Percentiles rank a stretch among this genome's conserved stretches.
Conservation (phyloP, 257 asterid species). For the Anisodus acutangulus region DNA sequence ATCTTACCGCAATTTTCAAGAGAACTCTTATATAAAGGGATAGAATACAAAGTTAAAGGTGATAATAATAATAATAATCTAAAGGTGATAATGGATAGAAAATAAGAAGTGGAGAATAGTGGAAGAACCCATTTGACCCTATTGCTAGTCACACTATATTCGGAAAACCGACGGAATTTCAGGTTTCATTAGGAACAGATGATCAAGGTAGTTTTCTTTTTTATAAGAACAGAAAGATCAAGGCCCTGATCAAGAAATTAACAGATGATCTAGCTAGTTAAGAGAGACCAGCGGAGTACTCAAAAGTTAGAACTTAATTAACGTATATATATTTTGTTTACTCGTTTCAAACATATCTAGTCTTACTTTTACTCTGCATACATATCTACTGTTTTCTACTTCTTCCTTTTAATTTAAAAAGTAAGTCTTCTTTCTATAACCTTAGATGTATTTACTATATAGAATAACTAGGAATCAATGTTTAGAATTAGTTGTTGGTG, state of each 20-base stretch:
- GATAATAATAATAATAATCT: neutral
- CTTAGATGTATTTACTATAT: neutral
- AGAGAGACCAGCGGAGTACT: neutral
- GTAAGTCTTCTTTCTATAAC: neutral
- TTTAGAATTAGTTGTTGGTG: slow-evolving; percentile 5
- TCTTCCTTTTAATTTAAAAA: neutral
- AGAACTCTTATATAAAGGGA: neutral
- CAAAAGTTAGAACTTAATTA: neutral
- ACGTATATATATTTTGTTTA: neutral
- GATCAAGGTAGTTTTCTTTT: neutral
- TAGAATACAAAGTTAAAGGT: neutral
- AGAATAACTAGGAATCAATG: neutral
- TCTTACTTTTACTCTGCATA: neutral
- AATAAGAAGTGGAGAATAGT: neutral
- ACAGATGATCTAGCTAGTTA: neutral
- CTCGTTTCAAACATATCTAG: neutral
- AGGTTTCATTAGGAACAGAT: neutral
- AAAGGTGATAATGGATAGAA: neutral
- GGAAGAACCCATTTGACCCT: neutral
- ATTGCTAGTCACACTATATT: neutral
- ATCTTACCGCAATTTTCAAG: neutral
- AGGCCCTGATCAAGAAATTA: neutral
- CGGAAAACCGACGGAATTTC: neutral
- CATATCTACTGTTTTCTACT: neutral
- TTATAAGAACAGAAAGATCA: neutral